phyloP scores from a whole-genome alignment of 1,284 basidiomycete species.

The Ceratobasidium sp. region DNA sequence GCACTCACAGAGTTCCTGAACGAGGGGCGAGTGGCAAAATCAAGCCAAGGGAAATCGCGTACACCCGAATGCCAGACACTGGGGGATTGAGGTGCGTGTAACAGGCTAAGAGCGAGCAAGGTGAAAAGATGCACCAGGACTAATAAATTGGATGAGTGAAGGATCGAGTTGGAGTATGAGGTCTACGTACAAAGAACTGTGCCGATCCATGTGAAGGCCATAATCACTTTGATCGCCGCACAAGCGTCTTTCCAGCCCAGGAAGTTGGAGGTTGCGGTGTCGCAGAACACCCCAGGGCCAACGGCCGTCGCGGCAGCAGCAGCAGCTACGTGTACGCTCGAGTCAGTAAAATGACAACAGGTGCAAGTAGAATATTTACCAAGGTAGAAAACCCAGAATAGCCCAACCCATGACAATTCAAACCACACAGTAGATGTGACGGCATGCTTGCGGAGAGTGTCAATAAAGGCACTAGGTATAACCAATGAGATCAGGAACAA shows the following conservation, averaged over 20 bases:
- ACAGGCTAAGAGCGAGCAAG: constrained; percentile 21
- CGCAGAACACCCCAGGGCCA: constrained; percentile 19
- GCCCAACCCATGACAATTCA: constrained; percentile 38
- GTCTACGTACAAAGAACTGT: constrained; percentile 12
- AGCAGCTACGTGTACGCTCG: constrained; percentile 6
- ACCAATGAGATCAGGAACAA: not conserved
- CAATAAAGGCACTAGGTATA: constrained; percentile 35
- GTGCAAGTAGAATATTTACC: constrained; percentile 23
- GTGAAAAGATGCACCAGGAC: constrained; percentile 32
- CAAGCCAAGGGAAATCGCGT: constrained; percentile 32
- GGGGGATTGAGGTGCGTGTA: constrained; percentile 26
- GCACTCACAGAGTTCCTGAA: constrained; percentile 35
- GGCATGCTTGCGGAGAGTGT: constrained; percentile 38
- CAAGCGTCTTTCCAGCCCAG: constrained; percentile 30
- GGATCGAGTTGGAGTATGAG: not conserved
- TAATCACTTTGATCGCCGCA: constrained; percentile 18
- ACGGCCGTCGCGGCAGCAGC: constrained; percentile 26
- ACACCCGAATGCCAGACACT: constrained; percentile 32
- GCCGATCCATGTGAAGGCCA: constrained; percentile 28
- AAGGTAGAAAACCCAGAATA: constrained; percentile 40
- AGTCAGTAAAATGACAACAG: not conserved
- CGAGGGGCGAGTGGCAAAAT: constrained; percentile 24
- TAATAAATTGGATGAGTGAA: not conserved
- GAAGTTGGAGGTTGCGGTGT: not conserved
- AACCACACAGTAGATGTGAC: constrained; percentile 40